Evolutionary conservation across 768 basidiomycete genomes (phyloP).

Genomic region (Candolleomyces eurysporus): DNA sequence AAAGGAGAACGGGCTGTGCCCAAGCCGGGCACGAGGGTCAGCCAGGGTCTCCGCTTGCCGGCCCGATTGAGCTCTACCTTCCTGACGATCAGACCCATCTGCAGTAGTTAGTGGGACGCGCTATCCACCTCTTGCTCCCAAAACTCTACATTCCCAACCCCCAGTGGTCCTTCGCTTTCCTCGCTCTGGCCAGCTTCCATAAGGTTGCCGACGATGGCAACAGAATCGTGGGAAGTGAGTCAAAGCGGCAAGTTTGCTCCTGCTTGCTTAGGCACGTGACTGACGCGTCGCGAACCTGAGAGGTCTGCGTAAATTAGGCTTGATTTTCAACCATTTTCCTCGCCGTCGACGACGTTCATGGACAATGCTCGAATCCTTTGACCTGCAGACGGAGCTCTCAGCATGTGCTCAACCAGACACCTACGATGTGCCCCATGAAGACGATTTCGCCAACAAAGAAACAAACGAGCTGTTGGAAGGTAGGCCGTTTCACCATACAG

Average conservation of each 20-base stretch:
- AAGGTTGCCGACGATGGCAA: no score
- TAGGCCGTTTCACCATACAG: conserved; percentile 21
- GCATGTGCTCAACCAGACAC: conserved; percentile 46
- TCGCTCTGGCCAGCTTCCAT: no score
- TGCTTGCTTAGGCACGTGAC: not conserved
- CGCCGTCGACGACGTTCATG: not conserved
- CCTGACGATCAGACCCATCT: conserved; percentile 43
- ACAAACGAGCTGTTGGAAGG: conserved; percentile 58
- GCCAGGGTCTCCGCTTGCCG: conserved; percentile 17
- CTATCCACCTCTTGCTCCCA: conserved; percentile 65
- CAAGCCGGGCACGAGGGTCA: conserved; percentile 15
- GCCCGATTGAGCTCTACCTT: no score
- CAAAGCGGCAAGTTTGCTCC: not conserved
- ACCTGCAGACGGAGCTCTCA: conserved; percentile 77
- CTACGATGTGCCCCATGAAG: conserved; percentile 70
- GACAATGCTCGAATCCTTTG: conserved; percentile 50
- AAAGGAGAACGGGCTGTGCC: no score
- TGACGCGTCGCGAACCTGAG: not conserved
- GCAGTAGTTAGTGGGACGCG: conserved; percentile 61
- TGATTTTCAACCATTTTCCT: conserved; percentile 7
- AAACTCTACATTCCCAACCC: conserved; percentile 61
- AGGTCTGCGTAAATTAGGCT: not conserved
- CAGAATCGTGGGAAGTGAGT: no score
- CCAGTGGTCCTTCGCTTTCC: no score
- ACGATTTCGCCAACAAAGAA: conserved; percentile 59